Conservation (phyloP, 164 flowering plant genomes). For the Piper longum region DNA sequence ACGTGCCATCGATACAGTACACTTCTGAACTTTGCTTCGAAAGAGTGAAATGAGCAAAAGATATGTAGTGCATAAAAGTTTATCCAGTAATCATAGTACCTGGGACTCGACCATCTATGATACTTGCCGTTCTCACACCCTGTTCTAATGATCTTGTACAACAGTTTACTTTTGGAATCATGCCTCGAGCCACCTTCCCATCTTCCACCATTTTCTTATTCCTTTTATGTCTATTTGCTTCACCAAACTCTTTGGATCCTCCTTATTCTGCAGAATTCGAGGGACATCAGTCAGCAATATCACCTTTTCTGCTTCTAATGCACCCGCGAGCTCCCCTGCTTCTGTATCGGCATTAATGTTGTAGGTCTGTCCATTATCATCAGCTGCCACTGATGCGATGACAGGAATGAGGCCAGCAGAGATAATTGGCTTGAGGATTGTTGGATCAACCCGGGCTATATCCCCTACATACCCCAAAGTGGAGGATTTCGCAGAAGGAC, state of each 20-base stretch:
- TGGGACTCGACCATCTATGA: constrained; percentile 71
- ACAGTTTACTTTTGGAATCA: constrained; percentile 90
- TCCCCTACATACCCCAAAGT: constrained; percentile 86
- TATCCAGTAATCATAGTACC: constrained; percentile 92
- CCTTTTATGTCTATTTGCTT: constrained; percentile 74
- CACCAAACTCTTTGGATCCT: constrained; percentile 59
- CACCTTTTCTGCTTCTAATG: constrained; percentile 85
- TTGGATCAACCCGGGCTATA: constrained; percentile 55
- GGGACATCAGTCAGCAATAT: constrained; percentile 81
- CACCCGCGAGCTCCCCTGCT: constrained; percentile 88
- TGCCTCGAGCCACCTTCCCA: constrained; percentile 82
- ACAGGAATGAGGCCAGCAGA: constrained; percentile 57
- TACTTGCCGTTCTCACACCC: constrained; percentile 81
- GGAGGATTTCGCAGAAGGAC: constrained; percentile 45
- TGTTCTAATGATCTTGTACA: constrained; percentile 72
- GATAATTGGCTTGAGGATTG: constrained; percentile 41
- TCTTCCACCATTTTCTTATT: constrained; percentile 66
- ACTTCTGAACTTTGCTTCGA: too few relatives aligned
- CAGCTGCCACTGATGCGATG: constrained; percentile 82
- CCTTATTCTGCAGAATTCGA: constrained; percentile 46
- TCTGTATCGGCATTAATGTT: constrained; percentile 92
- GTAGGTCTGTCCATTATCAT: constrained; percentile 58
- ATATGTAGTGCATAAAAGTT: neutral
- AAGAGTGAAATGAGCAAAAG: too few relatives aligned
- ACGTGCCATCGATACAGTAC: too few relatives aligned